phyloP scores from a whole-genome alignment of 2,329 filamentous ascomycete species.

The Immersiporthe knoxdaviesiana region DNA sequence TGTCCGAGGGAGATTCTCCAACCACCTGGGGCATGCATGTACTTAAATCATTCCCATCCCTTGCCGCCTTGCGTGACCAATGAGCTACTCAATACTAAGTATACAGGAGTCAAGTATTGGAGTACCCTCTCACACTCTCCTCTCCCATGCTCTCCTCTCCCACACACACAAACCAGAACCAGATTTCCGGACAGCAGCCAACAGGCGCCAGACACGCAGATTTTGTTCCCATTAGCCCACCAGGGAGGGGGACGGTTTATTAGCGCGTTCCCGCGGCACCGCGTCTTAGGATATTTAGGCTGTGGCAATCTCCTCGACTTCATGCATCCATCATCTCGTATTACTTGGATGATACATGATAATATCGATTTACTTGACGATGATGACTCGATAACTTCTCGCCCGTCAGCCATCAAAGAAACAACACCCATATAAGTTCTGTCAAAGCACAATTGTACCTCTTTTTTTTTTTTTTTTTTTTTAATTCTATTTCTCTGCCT shows the following conservation, averaged over 20 bases:
- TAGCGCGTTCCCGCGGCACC: neutral
- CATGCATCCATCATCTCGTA: slow-evolving; percentile 12
- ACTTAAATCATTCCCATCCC: neutral
- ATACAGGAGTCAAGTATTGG: neutral
- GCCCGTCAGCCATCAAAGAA: too few species aligned
- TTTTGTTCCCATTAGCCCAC: neutral
- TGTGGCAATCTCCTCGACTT: slow-evolving; percentile 10
- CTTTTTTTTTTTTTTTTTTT: too few species aligned
- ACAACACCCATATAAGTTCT: too few species aligned
- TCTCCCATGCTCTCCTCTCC: too few species aligned
- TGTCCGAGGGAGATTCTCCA: neutral
- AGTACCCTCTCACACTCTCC: neutral
- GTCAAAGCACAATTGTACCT: too few species aligned
- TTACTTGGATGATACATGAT: too few species aligned
- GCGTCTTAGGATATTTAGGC: neutral
- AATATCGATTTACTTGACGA: too few species aligned
- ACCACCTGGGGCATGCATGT: neutral
- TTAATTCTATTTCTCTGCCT: too few species aligned
- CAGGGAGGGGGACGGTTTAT: neutral
- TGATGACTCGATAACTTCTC: too few species aligned
- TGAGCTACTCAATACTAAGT: neutral
- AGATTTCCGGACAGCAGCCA: neutral
- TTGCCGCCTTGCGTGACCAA: neutral
- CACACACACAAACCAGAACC: neutral
- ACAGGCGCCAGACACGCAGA: slow-evolving; percentile 22